phyloP scores from a whole-genome alignment of 2,329 filamentous ascomycete species.

The Colletotrichum liriopes region DNA sequence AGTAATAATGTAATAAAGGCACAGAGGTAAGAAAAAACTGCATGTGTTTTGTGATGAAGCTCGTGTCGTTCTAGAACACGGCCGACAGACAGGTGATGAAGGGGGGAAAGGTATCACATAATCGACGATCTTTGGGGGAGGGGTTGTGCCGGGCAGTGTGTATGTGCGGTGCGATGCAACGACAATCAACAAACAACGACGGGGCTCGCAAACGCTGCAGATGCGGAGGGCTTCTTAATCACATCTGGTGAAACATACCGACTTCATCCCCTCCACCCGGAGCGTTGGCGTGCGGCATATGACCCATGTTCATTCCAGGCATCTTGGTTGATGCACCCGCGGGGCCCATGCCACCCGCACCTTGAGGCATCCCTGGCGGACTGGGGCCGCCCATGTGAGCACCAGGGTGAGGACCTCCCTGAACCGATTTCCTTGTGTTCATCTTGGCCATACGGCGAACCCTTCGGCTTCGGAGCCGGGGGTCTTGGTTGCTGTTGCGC shows the following conservation, averaged over 20 bases:
- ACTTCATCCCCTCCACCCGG: constrained; percentile 85
- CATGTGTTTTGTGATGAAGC: constrained; percentile 40
- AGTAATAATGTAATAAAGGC: constrained; percentile 42
- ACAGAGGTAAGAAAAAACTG: constrained; percentile 39
- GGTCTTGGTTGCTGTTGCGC: constrained; percentile 99
- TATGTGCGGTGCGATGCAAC: constrained; percentile 45
- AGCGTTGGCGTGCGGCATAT: constrained; percentile 79
- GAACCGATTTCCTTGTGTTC: constrained; percentile 84
- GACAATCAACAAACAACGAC: constrained; percentile 45
- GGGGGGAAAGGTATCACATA: constrained; percentile 53
- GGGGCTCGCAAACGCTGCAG: constrained; percentile 55
- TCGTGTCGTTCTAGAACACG: constrained; percentile 42
- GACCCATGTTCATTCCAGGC: constrained; percentile 78
- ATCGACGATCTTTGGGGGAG: constrained; percentile 43
- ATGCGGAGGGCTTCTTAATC: constrained; percentile 62
- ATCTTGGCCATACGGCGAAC: constrained; percentile 98
- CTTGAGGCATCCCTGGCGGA: constrained; percentile 75
- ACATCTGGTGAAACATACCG: constrained; percentile 99
- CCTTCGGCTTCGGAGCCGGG: constrained; percentile 88
- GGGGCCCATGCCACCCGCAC: constrained; percentile 74
- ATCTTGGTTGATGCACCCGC: constrained; percentile 72
- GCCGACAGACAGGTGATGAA: constrained; percentile 41
- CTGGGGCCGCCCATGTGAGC: constrained; percentile 79
- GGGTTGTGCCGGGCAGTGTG: constrained; percentile 42
- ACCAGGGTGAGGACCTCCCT: constrained; percentile 69